phyloP scores from a whole-genome alignment of 2,329 filamentous ascomycete genomes.

The Paecilomyces niveus region DNA sequence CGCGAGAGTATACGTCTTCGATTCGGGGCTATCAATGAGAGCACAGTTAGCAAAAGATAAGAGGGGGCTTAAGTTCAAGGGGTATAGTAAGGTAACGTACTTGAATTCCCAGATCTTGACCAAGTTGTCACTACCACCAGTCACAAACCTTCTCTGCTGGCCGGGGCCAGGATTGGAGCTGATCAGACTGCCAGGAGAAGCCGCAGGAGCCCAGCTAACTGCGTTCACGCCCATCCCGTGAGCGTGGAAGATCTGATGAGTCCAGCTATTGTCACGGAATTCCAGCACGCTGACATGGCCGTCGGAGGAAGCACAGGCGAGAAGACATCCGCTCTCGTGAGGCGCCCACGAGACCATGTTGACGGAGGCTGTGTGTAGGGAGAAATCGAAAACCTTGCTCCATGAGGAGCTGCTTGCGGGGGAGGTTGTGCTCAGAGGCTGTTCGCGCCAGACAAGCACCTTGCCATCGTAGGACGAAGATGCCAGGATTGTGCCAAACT shows the following conservation, averaged over 20 bases:
- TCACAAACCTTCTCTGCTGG: conserved; percentile 77
- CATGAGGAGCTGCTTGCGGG: conserved; percentile 50
- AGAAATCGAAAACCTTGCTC: conserved; percentile 88
- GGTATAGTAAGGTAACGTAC: conserved; percentile 21
- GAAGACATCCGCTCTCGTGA: conserved; percentile 87
- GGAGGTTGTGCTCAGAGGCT: conserved; percentile 39
- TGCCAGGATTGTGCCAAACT: conserved; percentile 96
- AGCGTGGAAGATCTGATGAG: conserved; percentile 80
- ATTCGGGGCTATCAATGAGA: conserved; percentile 36
- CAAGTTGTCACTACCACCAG: conserved; percentile 86
- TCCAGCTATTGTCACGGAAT: conserved; percentile 93
- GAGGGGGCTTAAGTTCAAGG: neutral
- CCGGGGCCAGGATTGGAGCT: conserved; percentile 59
- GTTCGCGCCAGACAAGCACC: conserved; percentile 97
- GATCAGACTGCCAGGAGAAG: conserved; percentile 74
- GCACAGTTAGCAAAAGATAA: conserved; percentile 5
- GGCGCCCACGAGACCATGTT: conserved; percentile 98
- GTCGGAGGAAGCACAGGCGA: conserved; percentile 90
- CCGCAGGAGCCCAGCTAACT: conserved; percentile 88
- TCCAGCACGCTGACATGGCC: conserved; percentile 90
- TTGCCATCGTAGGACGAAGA: conserved; percentile 96
- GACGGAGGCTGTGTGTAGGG: conserved; percentile 88
- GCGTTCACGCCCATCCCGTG: conserved; percentile 94
- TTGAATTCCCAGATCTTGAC: conserved; percentile 91
- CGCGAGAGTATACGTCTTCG: conserved; percentile 45